Percentiles rank a stretch among this genome's conserved stretches.
Evolutionary conservation across 768 basidiomycete species (phyloP).

Genomic region (Termitomyces sp.): DNA sequence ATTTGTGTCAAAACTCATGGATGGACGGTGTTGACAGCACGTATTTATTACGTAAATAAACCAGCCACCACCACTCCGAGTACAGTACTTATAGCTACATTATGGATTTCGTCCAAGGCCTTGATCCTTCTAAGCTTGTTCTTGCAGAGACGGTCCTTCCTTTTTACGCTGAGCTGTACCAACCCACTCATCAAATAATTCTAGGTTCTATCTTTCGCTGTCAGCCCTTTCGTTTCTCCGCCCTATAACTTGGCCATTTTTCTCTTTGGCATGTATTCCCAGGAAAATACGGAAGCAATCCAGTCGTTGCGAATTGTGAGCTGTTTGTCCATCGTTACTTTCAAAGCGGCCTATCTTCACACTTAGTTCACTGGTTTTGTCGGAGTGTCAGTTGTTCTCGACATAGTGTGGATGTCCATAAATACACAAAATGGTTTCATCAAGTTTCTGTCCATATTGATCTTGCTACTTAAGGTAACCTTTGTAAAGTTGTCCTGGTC

Average conservation of each 20-base stretch:
- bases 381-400: constrained; percentile 55
- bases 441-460: constrained; percentile 45
- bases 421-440: constrained; percentile 52
- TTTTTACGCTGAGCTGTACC: not conserved
- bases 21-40: not conserved
- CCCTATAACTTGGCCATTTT: constrained; percentile 81
- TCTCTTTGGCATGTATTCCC: constrained; percentile 69
- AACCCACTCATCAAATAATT: not conserved
- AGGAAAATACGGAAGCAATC: constrained; percentile 59
- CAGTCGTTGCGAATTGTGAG: constrained; percentile 62
- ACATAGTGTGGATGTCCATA: constrained; percentile 63
- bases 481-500: not conserved
- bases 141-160: constrained; percentile 50
- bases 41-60: not conserved
- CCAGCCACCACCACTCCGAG: not conserved
- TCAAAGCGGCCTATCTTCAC: not conserved
- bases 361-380: constrained; percentile 61
- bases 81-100: too few relatives aligned
- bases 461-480: constrained; percentile 54
- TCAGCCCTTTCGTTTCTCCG: constrained; percentile 51
- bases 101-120: constrained; percentile 67
- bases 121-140: constrained; percentile 70
- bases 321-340: not conserved
- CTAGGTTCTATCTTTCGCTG: constrained; percentile 57
- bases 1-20: constrained; percentile 47